Evolutionary conservation across 495 filamentous ascomycete species (phyloP), one percentile per base, ranked within the genome.

Genomic region (Talaromyces ruber): DNA sequence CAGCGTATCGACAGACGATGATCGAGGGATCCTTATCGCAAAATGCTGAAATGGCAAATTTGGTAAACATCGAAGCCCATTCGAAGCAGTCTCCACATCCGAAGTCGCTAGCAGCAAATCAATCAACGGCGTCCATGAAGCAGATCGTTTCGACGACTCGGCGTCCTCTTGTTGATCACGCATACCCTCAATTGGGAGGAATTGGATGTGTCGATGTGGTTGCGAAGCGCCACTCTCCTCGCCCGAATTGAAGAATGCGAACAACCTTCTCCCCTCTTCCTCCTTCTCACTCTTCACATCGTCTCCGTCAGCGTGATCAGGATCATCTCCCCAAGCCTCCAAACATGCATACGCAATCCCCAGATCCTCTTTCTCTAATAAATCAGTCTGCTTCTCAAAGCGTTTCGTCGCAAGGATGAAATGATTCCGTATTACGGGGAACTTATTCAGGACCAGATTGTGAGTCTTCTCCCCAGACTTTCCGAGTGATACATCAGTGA

Each of bases 171-270:
- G 69, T 39, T 82, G 66, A 1, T 77, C 83, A 28, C 72, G 74
- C 88, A 93, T 93, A 5, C 79, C 72, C 53, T 85, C 82, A 0
- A 92, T 80, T 0, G 88, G 88, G 2, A 93, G 74, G 32, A 95
- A 84, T 69, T 95, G 90, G 3, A 95, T 62, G 66, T 95, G 91
- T 18, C 91, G 75, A 71, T 93, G 91, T 1, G 88, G 82, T 71
- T 95, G 90, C 59, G 85, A 88, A 5, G 90, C 89, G 0, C 91
- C 91, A n/a, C 86, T 90, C 56, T 87, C 78, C 1, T 81, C 73
- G 9, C 91, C 91, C 28, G 86, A 90, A 66, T 95, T 95, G 78
- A 92, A 95, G 72, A 94, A 95, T 12, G 85, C 88, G 67, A 87
- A 93, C 1, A 95, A 72, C 55, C 71, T 59, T 18, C 47, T 24